Conservation (phyloP, 2,329 filamentous ascomycete genomes). For the Fusarium tuaranense region DNA sequence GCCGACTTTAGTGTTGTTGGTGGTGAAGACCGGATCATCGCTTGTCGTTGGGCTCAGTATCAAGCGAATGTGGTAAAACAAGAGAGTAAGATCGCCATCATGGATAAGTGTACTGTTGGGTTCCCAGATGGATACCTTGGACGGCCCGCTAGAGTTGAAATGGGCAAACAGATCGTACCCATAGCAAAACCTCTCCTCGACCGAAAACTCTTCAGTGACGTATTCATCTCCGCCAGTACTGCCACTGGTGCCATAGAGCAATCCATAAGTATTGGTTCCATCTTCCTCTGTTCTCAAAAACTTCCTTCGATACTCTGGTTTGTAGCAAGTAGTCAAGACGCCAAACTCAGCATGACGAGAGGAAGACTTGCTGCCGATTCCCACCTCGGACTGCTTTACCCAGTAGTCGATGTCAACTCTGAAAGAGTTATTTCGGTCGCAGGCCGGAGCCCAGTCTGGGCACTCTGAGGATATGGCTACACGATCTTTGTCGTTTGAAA, state of each 20-base stretch:
- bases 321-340: background rate
- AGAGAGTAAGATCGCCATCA: background rate
- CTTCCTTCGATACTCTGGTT: background rate
- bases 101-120: background rate
- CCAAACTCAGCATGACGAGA: background rate
- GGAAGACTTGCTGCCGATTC: background rate
- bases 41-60: background rate
- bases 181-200: background rate
- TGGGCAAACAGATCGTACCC: background rate
- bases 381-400: background rate
- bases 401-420: background rate
- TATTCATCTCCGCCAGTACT: background rate
- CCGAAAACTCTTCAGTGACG: background rate
- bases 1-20: background rate
- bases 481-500: background rate
- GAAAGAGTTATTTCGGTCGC: background rate
- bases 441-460: background rate
- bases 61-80: background rate
- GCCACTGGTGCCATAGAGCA: background rate
- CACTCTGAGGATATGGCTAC: background rate
- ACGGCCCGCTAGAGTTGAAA: background rate
- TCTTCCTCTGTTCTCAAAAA: background rate
- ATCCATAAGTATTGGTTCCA: background rate
- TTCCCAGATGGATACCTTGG: background rate
- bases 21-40: background rate